phyloP scores from a whole-genome alignment of 1,284 basidiomycete genomes.

The Microbotryum saponariae region DNA sequence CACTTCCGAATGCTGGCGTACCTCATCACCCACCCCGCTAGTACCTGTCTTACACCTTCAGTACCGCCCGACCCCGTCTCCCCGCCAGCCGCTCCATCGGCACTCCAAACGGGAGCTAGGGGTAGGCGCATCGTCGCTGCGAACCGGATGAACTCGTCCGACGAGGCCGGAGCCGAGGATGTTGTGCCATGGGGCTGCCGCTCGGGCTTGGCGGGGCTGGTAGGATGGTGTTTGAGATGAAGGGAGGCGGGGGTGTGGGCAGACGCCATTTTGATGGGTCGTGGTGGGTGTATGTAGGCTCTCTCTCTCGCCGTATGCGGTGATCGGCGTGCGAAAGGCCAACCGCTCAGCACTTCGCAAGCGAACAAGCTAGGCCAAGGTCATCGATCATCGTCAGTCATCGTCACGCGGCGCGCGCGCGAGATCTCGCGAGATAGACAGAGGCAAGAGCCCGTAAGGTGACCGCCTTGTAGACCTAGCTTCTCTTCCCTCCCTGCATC shows the following conservation, averaged over 20 bases:
- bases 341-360: too few species aligned
- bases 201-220: neutral
- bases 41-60: conserved; percentile 69
- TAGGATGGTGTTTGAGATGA: conserved; percentile 5
- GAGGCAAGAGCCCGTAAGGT: too few species aligned
- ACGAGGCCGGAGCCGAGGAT: neutral
- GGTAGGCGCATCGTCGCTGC: conserved; percentile 61
- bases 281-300: neutral
- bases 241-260: conserved; percentile 6
- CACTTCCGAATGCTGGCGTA: conserved; percentile 42
- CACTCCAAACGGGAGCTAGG: conserved; percentile 70
- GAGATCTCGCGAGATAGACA: too few species aligned
- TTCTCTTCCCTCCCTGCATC: too few species aligned
- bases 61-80: conserved; percentile 12
- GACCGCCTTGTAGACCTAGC: too few species aligned
- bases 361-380: too few species aligned
- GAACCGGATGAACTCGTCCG: conserved; percentile 60
- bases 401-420: too few species aligned
- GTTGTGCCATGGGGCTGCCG: neutral
- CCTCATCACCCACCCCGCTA: conserved; percentile 92
- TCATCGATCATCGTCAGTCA: too few species aligned
- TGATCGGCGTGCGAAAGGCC: too few species aligned
- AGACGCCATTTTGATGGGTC: conserved; percentile 1
- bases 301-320: too few species aligned
- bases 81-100: conserved; percentile 43